Base-by-base conservation (phyloP, 192 early-diverging fungal species). In the Backusella morwellensis region DNA sequence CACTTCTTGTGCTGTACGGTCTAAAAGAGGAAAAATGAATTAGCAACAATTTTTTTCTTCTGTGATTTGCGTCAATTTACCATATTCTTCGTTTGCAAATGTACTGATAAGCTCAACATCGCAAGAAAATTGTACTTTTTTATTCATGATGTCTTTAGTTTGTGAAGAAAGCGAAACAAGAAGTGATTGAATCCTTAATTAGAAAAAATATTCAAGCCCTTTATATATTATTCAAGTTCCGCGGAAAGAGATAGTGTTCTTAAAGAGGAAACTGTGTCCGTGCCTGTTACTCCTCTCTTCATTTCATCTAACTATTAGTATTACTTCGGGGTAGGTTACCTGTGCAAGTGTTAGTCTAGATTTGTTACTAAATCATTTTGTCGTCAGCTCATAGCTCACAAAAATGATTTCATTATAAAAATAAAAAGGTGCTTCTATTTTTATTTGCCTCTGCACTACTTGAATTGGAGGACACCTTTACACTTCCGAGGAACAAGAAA, bases 61-160 rank as follows among this genome's bases (percentile, higher is more conserved):
- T 44, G 7, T 75, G 38, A 12, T 23, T 26, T 9, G 2, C 44
- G 21, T 50, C 47, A 17, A 72, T 19, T 75, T 75, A 75, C 74
- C 74, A 44, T 75, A 75, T 67, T 75, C 74, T 66, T 75, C 74
- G 23, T 75, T 75, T 11, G 35, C 74, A 68, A 75, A 75, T 44
- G 74, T 75, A 47, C 41, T 75, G 5, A 68, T 42, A 68, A 75
- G 67, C 42, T 75, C 63, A 34, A 75, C 42, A n/a, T 75, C 74
- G 66, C 74, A 67, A 32, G 74, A 66, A 68, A 75, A 75, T 68
- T 75, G 74, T 44, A 75, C 74, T 68, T 34, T 66, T 35, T 75
- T 75, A 44, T 34, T 44, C 74, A 75, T 75, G 6, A 29, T 73
- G 19, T 40, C 5, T 68, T 11, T 35, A 9, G 8, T 68, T 68